phyloP scores from a whole-genome alignment of 805 yeast species.

The Dipodascus geniculatus region DNA sequence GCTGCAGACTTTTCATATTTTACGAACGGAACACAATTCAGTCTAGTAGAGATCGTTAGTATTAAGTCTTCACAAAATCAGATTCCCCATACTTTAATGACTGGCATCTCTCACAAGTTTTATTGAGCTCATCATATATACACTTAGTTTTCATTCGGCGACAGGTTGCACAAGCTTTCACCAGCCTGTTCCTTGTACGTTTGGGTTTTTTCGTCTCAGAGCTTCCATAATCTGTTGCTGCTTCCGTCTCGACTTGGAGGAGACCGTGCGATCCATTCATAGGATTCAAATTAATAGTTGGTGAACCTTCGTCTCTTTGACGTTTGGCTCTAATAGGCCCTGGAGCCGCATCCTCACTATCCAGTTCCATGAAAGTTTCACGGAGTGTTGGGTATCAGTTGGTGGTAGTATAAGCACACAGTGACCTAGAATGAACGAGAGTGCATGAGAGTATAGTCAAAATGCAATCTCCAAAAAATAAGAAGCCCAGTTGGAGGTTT shows the following conservation, averaged over 20 bases:
- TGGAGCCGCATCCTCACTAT: too few relatives aligned
- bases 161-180: constrained; percentile 1
- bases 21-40: background rate
- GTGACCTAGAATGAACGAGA: too few relatives aligned
- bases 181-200: background rate
- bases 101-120: background rate
- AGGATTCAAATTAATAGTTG: too few relatives aligned
- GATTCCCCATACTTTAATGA: background rate
- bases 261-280: too few relatives aligned
- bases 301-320: too few relatives aligned
- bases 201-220: background rate
- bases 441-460: too few relatives aligned
- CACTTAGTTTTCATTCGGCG: constrained; percentile 1
- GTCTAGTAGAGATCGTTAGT: background rate
- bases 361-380: too few relatives aligned
- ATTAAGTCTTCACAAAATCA: background rate
- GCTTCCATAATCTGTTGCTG: background rate
- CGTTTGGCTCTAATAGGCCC: too few relatives aligned
- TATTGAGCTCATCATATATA: background rate
- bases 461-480: too few relatives aligned
- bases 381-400: too few relatives aligned
- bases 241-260: background rate
- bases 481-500: too few relatives aligned
- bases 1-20: background rate
- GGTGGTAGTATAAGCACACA: too few relatives aligned